These are phyloP conservation scores for Fagus crenata DNA, from an alignment of 306 rosid species.

Conservation along the genomic window DNA sequence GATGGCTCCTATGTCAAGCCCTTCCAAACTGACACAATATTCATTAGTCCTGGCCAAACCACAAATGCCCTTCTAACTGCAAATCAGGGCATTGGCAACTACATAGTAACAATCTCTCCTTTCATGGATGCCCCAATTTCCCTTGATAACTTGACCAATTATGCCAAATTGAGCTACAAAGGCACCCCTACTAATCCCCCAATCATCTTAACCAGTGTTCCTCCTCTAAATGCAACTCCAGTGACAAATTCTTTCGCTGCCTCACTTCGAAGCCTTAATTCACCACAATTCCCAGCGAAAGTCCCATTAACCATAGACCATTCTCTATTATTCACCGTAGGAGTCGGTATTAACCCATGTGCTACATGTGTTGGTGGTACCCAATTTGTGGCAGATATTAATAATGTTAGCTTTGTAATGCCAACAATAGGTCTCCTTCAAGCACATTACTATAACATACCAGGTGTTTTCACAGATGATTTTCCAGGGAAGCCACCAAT, in stretches of 20 bases:
- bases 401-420: slow-evolving; percentile 53
- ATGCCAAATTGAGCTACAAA: slow-evolving; percentile 59
- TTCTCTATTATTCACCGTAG: slow-evolving; percentile 53
- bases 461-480: slow-evolving; percentile 61
- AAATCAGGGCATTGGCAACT: slow-evolving; percentile 47
- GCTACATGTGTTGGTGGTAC: slow-evolving; percentile 40
- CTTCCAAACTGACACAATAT: slow-evolving; percentile 58
- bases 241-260: slow-evolving; percentile 37
- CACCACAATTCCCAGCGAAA: slow-evolving; percentile 55
- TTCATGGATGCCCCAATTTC: slow-evolving; percentile 76
- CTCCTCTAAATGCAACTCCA: slow-evolving; percentile 63
- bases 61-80: slow-evolving; percentile 60
- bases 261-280: slow-evolving; percentile 67
- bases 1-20: slow-evolving; percentile 75
- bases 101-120: slow-evolving; percentile 58
- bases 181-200: slow-evolving; percentile 36
- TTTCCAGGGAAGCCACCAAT: slow-evolving; percentile 62
- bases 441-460: slow-evolving; percentile 59
- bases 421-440: slow-evolving; percentile 64
- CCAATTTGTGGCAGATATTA: slow-evolving; percentile 52
- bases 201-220: slow-evolving; percentile 41
- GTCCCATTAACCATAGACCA: slow-evolving; percentile 55
- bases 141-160: slow-evolving; percentile 57
- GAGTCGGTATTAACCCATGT: slow-evolving; percentile 59
- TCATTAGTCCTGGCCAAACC: slow-evolving; percentile 76